Conservation (phyloP, 139 green algal species). For the Chlorella sp. region DNA sequence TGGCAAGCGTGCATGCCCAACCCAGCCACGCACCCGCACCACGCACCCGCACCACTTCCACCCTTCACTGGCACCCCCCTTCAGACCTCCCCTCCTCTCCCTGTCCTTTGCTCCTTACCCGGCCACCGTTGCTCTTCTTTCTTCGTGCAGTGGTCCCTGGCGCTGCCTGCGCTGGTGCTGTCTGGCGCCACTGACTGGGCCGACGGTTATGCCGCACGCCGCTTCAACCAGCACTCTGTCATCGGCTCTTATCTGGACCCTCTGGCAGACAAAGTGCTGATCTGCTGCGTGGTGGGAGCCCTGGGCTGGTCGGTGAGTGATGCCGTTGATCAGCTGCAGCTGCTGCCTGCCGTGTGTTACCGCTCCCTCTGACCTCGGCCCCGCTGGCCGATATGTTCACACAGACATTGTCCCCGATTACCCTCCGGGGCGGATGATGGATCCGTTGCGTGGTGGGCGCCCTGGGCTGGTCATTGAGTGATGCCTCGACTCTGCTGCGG, state of each 20-base stretch:
- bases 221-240: conserved; percentile 60
- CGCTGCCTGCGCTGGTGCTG: conserved; percentile 33
- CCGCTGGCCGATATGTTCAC: too few species aligned
- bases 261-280: conserved; percentile 86
- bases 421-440: too few species aligned
- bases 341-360: too few species aligned
- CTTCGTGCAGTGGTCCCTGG: conserved; percentile 32
- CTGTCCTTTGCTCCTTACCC: too few species aligned
- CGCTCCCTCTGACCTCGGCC: too few species aligned
- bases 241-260: conserved; percentile 92
- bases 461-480: background rate
- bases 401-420: too few species aligned
- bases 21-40: background rate
- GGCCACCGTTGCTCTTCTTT: background rate
- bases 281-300: conserved; percentile 50
- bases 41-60: too few species aligned
- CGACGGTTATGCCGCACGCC: conserved; percentile 81
- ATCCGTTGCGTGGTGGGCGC: too few species aligned
- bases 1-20: too few species aligned
- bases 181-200: conserved; percentile 79
- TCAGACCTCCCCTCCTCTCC: background rate
- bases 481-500: too few species aligned
- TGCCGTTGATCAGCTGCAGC: too few species aligned
- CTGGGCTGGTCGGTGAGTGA: conserved; percentile 60
- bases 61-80: background rate